Evolutionary conservation across 2,329 filamentous ascomycete genomes (phyloP).

Genomic region (Talaromyces piceae): DNA sequence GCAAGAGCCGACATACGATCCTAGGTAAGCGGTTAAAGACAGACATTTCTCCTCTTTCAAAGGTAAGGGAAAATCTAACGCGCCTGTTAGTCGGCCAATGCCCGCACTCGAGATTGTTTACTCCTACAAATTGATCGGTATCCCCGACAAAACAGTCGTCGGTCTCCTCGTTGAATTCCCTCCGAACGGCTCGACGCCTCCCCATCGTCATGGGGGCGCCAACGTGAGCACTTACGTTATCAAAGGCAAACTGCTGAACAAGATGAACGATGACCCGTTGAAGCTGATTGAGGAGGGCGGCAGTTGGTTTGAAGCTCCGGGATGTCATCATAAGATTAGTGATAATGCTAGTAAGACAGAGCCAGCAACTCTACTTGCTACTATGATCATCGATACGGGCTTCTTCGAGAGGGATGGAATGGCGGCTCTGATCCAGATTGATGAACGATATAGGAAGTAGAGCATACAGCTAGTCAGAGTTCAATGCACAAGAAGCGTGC

Average conservation of each 20-base stretch:
- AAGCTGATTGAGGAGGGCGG: not conserved
- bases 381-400: not conserved
- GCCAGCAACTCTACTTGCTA: not conserved
- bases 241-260: not conserved
- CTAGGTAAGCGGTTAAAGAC: not conserved
- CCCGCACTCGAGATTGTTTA: not conserved
- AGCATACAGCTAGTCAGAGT: too few relatives aligned
- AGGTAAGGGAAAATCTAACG: not conserved
- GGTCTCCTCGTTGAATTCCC: not conserved
- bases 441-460: not conserved
- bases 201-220: not conserved
- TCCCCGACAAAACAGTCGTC: not conserved
- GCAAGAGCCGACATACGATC: not conserved
- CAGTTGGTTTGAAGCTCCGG: not conserved
- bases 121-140: not conserved
- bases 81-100: not conserved
- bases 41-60: not conserved
- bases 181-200: not conserved
- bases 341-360: not conserved
- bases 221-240: not conserved
- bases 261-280: not conserved
- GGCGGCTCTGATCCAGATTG: not conserved
- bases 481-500: too few relatives aligned
- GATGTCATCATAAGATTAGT: not conserved
- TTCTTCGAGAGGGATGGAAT: not conserved